Evolutionary conservation across 257 asterid species (phyloP), one percentile per base, ranked within the genome.

Genomic region (Solanum appendiculatum): DNA sequence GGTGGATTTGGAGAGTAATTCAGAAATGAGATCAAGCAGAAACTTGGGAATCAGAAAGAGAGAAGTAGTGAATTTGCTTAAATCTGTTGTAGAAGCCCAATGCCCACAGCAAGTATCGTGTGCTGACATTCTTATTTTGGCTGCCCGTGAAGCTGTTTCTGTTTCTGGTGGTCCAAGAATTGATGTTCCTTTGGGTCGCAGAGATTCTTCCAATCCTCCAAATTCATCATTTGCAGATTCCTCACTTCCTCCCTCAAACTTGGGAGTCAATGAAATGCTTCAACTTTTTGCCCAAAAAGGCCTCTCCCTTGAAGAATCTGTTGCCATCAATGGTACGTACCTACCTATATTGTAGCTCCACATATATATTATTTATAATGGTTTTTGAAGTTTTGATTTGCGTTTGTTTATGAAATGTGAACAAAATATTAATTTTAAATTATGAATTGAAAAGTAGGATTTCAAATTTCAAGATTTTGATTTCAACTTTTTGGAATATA

Each of bases 81-180:
- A 94, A 82, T 56, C 87, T n/a, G 51, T 87, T 11, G 90, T 92
- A 68, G 95, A 94, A 85, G 90, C 31, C 1, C 86, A 87, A 27
- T 92, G 94, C 85, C 97, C 95, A 0, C 68, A 11, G 7, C 88
- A 70, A 85, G 93, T 94, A n/a, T 94, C 97, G 2, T 94, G 95
- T 73, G 88, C 94, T 2, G 97, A 94, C 89, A 89, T 94, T 70
- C 88, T 93, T 2, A 88, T 93, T 48, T 58, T 94, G 70, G 92
- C 94, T 12, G 92, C 95, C 16, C 86, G 94, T 1, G 97, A 93
- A n/a, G 92, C 93, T 0, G 88, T 94, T 21, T 88, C 91, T 9
- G 11, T 90, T 18, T 90, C 95, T 0, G 94, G 94, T 7, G 96
- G 95, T 25, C 96, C 95, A 0, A 81, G 72, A 77, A 92, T 93